Base-by-base conservation (phyloP, 2,329 filamentous ascomycete genomes). In the Fusarium burgessii region DNA sequence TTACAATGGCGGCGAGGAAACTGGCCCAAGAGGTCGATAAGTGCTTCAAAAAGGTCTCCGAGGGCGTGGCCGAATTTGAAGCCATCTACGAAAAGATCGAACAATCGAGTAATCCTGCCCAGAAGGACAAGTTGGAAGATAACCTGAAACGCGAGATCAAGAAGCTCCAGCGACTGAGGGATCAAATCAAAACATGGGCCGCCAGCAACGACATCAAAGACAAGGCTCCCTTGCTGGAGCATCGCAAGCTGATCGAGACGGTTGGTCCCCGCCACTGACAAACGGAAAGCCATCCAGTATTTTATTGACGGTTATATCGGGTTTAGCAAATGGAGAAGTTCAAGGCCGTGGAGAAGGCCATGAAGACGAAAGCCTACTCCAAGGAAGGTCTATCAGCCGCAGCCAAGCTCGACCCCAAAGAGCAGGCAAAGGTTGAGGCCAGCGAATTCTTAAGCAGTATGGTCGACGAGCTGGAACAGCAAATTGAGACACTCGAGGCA, bases 151-250 rank as follows among this genome's bases (percentile, higher is more conserved):
- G 96, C 80, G 96, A 99, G 85, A 98, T 98, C 89, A 99, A 99
- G 91, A 99, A 99, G 88, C 90, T 99, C 62, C 96, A 99, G 83
- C 90, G 96, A 77, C 91, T 96, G 82, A 92, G 96, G 79, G 96
- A 99, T 82, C 96, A 98, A 86, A 98, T 99, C 86, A 99, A 99
- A 86, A 97, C 95, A 88, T 99, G 96, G 96, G 95, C 95, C 6
- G 93, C 94, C 62, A 95, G 93, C 83, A 97, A 97, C 86, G 96
- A 99, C 81, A 97, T 99, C 89, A 99, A 99, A 87, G 96, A 99
- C 87, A 99, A 99, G 87, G 92, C 93, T 81, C 95, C 95, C 76
- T 84, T 99, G 80, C 84, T 98, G 78, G 96, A 99, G 78, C 91
- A 99, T 82, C 90, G 96, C 80, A 96, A 95, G 84, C 88, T 97